phyloP scores from a whole-genome alignment of 2,329 filamentous ascomycete species.

The Neoscytalidium dimidiatum region DNA sequence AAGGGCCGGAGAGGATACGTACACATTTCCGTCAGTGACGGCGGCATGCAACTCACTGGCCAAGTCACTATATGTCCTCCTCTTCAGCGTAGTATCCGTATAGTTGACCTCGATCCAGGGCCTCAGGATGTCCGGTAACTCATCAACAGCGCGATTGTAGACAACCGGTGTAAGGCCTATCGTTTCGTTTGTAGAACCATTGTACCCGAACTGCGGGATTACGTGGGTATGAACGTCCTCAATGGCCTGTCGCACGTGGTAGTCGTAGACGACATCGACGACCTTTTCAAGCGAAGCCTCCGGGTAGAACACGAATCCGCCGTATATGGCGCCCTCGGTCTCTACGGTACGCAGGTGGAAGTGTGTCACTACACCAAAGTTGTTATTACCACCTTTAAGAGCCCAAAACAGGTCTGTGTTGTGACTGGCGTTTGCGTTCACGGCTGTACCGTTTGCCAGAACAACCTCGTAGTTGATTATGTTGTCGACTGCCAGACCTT shows the following conservation, averaged over 20 bases:
- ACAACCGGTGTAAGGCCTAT: not conserved
- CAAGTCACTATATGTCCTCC: not conserved
- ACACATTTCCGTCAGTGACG: not conserved
- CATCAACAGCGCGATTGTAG: not conserved
- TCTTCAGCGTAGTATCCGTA: not conserved
- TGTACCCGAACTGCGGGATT: not conserved
- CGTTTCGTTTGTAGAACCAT: not conserved
- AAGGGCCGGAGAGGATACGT: not conserved
- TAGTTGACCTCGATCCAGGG: not conserved
- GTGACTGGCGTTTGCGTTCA: constrained; percentile 29
- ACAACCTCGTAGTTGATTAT: constrained; percentile 37
- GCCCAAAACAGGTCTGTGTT: constrained; percentile 39
- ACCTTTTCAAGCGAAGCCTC: not conserved
- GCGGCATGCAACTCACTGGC: not conserved
- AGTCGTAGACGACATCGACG: not conserved
- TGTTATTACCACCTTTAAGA: constrained; percentile 38
- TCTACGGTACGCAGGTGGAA: constrained; percentile 23
- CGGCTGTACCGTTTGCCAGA: constrained; percentile 28
- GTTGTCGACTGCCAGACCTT: constrained; percentile 38
- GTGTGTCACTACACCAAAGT: constrained; percentile 33
- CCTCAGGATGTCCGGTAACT: not conserved
- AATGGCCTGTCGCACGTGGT: not conserved
- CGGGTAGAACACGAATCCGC: constrained; percentile 31
- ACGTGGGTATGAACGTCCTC: not conserved
- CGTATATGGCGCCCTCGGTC: constrained; percentile 34